Base-by-base conservation (phyloP, 1,284 basidiomycete genomes). In the Ceratobasidium sp. region DNA sequence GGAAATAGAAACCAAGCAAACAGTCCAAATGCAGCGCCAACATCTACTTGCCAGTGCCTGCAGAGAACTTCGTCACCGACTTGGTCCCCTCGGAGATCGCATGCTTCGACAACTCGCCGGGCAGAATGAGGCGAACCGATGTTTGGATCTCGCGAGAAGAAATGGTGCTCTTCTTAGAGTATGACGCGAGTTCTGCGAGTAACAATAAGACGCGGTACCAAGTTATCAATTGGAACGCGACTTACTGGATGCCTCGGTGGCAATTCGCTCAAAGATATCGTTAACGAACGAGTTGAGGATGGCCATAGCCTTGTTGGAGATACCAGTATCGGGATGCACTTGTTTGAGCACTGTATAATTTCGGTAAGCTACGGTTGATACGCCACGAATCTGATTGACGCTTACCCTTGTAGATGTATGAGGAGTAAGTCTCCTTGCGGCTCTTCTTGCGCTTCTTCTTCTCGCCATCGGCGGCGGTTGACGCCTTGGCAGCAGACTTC, bases 271-370 rank as follows among this genome's bases (percentile, higher is more conserved):
- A 79, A 97, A 97, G 84, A 97, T 77, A 79, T 96, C 94, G 79
- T 94, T 94, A 80, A 96, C 94, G 78, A 96, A 96, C 74, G 92
- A 94, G 89, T 97, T 97, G 60, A 98, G 85, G 81, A 98, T 94
- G 75, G 92, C 90, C 96, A 98, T 98, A 53, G 95, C 96, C 88
- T 97, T 98, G 90, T 97, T 97, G 76, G 93, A 93, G 84, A 97
- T 97, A 90, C 96, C 96, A 78, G 94, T 97, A 82, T 98, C 96
- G 74, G 96, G 96, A 87, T 98, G 96, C 76, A 98, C 96, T 82
- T 95, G 93, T 85, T 92, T 95, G 77, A 95, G 86, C 77, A 95
- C 93, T 93, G 76, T 31, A 48, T 33, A 59, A 24, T 19, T 76
- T 1, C 41, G 27, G 69, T 41, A 54, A 67, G 24, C 56, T 14